Conservation (phyloP, 2,329 filamentous ascomycete genomes). For the Lachnellula arida region DNA sequence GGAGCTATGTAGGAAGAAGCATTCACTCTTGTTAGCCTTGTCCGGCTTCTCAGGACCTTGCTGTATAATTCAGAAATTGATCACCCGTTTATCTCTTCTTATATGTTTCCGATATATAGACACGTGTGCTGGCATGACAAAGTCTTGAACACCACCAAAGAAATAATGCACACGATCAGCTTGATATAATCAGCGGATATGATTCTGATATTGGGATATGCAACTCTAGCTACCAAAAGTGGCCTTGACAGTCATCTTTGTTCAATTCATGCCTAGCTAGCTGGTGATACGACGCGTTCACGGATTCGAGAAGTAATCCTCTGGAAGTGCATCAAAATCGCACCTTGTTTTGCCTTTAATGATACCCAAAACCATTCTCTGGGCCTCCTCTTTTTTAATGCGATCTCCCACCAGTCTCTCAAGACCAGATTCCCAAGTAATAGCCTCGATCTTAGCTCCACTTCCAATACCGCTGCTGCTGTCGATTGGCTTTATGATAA, state of each 20-base stretch:
- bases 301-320: background rate
- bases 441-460: background rate
- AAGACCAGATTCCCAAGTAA: background rate
- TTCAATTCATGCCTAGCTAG: background rate
- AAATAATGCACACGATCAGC: no score
- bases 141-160: no score
- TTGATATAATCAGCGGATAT: no score
- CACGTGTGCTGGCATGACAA: no score
- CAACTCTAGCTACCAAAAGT: no score
- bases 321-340: slow-evolving; percentile 3
- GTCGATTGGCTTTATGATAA: background rate
- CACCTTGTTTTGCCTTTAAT: background rate
- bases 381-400: background rate
- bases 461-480: background rate
- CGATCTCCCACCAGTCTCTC: background rate
- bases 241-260: background rate
- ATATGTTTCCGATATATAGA: no score
- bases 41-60: no score
- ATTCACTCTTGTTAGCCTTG: no score
- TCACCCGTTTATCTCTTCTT: no score
- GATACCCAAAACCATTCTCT: background rate
- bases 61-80: no score
- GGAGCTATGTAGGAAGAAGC: no score
- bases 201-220: no score
- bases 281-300: background rate